Conservation (phyloP, 2,329 filamentous ascomycete species). For the Pseudocercospora crystallina region DNA sequence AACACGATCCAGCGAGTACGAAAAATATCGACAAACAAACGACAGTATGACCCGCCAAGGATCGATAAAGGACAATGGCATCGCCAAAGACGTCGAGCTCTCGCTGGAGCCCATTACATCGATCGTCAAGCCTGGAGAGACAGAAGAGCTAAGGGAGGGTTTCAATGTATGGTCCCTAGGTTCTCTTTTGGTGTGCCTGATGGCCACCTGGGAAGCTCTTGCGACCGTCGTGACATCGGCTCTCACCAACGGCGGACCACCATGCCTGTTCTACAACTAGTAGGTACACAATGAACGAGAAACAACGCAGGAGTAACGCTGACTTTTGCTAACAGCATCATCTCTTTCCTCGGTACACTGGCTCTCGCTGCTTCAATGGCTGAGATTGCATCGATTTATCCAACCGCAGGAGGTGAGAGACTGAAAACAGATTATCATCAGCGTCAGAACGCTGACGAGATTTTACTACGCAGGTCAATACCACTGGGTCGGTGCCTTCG, state of each 20-base stretch:
- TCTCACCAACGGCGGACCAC: constrained; percentile 47
- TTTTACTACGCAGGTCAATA: constrained; percentile 42
- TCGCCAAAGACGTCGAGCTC: constrained; percentile 6
- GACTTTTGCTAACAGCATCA: constrained; percentile 34
- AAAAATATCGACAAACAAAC: too few relatives aligned
- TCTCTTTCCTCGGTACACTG: constrained; percentile 44
- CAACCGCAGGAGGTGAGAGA: constrained; percentile 31
- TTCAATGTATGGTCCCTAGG: constrained; percentile 43
- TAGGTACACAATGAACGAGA: constrained; percentile 23
- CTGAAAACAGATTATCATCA: background rate
- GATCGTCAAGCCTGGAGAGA: constrained; percentile 12
- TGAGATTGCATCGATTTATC: constrained; percentile 43
- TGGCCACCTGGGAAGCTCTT: constrained; percentile 55
- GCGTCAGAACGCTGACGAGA: background rate
- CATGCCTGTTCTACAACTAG: constrained; percentile 50
- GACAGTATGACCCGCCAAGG: too few relatives aligned
- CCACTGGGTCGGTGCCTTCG: constrained; percentile 47
- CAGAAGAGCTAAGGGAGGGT: constrained; percentile 14
- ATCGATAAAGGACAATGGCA: constrained; percentile 1
- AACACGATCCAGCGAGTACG: too few relatives aligned
- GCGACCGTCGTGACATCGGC: constrained; percentile 48
- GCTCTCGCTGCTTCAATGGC: constrained; percentile 43
- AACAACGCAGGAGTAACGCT: background rate
- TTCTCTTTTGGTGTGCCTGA: constrained; percentile 48
- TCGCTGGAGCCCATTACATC: constrained; percentile 14